Base-by-base conservation (phyloP, 192 early-diverging fungal genomes). In the Fimicolochytrium jonesii region DNA sequence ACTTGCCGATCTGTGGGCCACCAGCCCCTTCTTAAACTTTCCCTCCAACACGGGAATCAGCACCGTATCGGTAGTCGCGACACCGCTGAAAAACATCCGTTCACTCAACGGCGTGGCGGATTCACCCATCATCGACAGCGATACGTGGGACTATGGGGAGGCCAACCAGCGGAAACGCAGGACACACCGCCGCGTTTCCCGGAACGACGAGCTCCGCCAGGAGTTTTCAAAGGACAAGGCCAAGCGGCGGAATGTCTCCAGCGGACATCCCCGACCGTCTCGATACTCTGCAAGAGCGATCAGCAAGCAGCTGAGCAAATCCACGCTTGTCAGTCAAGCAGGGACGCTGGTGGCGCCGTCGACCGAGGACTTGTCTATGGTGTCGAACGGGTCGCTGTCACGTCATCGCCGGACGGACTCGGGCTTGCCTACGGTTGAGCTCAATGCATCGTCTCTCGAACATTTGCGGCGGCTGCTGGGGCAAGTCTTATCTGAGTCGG, bases 401-500 rank as follows among this genome's bases (percentile, higher is more conserved):
- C n/a, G 36, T 30, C 33, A 33, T 55, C 53, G 60, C 72, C 43
- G 61, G 33, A 58, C 68, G 41, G 32, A 72, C 67, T 64, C 73
- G 67, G 43, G 25, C 13, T 37, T 50, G 36, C 54, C 68, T 54
- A 49, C 58, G 56, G 54, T 63, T 30, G 68, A 70, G 69, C 73
- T 91, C 10, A 90, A 87, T 66, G 65, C 69, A 0, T 81, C 75
- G 34, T 88, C 90, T 4, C 63, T 82, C 6, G 63, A 75, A 30
- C 93, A 95, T 45, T 72, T 91, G 71, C 77, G 74, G 2, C 70
- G 63, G 22, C 76, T 93, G 28, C 73, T 92, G 15, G 70, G 82
- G 6, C 90, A 95, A 73, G 72, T 88, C 6, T 72, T 92, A 48
- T 72, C 67, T 9, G 87, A 89, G 48, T 81, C 82, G 34, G 75